phyloP scores from a whole-genome alignment of 306 rosid genomes.

The Vigna hirtella region DNA sequence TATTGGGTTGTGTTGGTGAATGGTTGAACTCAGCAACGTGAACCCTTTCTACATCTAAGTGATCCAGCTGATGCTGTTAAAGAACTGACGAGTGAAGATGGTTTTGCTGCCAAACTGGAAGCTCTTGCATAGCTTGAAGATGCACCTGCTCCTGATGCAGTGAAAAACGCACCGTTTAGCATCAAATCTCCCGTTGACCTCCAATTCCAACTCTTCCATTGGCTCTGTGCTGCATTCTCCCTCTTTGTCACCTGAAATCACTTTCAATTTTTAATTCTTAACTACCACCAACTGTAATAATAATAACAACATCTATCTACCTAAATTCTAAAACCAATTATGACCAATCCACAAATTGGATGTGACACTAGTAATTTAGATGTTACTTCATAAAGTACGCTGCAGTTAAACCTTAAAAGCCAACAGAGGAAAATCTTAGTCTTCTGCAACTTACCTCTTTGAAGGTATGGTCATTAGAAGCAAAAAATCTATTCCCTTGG shows the following conservation, averaged over 20 bases:
- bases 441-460: conserved; percentile 72
- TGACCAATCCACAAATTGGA: conserved; percentile 11
- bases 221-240: conserved; percentile 58
- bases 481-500: conserved; percentile 92
- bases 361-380: background rate
- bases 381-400: background rate
- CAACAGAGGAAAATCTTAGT: background rate
- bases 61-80: conserved; percentile 80
- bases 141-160: conserved; percentile 71
- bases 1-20: background rate
- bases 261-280: background rate
- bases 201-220: conserved; percentile 97
- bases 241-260: conserved; percentile 69
- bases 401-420: background rate
- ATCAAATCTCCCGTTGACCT: conserved; percentile 78
- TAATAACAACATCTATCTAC: background rate
- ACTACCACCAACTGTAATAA: conserved; percentile 6
- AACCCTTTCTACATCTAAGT: conserved; percentile 70
- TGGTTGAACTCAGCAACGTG: conserved; percentile 57
- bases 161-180: conserved; percentile 89
- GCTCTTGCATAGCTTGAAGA: conserved; percentile 87
- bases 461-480: conserved; percentile 58
- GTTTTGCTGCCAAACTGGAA: conserved; percentile 80
- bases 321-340: background rate
- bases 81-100: conserved; percentile 68